Conservation (phyloP, 164 flowering plant genomes). For the Vitis amurensis region DNA sequence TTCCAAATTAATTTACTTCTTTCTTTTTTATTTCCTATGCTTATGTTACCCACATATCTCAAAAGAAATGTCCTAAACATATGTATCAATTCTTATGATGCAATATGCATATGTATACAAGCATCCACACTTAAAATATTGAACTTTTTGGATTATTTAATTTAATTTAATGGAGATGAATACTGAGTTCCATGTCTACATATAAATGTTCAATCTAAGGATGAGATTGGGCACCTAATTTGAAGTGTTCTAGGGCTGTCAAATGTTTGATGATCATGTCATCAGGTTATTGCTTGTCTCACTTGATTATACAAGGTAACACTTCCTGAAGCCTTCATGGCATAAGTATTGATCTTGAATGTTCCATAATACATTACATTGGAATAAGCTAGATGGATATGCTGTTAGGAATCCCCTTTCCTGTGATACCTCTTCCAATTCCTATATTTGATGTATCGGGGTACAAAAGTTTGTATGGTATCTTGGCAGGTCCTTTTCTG, state of each 20-base stretch:
- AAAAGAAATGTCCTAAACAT: neutral
- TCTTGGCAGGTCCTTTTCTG: slow-evolving; percentile 37
- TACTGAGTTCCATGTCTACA: neutral
- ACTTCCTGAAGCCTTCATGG: neutral
- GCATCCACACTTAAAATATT: neutral
- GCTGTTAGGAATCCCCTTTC: slow-evolving; percentile 65
- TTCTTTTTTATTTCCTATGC: neutral
- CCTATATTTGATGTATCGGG: slow-evolving; percentile 35
- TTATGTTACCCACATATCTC: neutral
- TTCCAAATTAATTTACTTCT: neutral
- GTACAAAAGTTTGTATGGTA: slow-evolving; percentile 38
- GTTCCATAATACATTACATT: neutral
- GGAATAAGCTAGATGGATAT: slow-evolving; percentile 19
- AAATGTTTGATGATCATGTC: neutral
- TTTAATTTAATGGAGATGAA: neutral
- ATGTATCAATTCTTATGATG: neutral
- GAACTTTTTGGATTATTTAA: neutral
- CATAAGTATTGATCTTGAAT: neutral
- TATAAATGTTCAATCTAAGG: neutral
- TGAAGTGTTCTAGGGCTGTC: neutral
- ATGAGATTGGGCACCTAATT: neutral
- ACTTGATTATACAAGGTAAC: neutral
- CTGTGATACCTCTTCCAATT: slow-evolving; percentile 25
- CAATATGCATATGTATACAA: neutral
- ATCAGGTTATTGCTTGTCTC: neutral